Evolutionary conservation across 208 protist genomes (phyloP), one percentile per base, ranked within the genome.

Genomic region (Perkinsela sp.): DNA sequence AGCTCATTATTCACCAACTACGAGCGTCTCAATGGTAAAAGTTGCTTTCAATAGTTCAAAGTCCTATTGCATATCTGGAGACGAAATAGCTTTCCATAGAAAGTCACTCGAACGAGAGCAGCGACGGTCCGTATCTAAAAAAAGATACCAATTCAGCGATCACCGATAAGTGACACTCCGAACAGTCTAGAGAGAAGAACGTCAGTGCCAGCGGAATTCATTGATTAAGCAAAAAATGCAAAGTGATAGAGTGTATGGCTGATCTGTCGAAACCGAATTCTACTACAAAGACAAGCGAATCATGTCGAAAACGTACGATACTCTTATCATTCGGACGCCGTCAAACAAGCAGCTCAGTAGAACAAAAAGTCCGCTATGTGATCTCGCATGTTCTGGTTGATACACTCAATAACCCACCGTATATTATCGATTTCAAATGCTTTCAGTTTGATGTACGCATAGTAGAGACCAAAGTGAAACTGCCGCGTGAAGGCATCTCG

Each of bases 381-480:
- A 68, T 86, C 76, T 48, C 83, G 79, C 77, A 89, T 89, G 32
- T 89, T 80, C 77, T 94, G 89, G 69, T 83, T 77, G 22, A 94
- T 86, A 75, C 89, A 94, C 68, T 94, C 87, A 0, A 86, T 70
- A 67, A 94, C 92, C 86, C 86, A 93, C 70, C 88, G 78, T 48
- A 94, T 73, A 71, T 94, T 94, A 66, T 80, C 83, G 72, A 91
- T 86, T 78, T 94, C 89, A 70, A 91, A 74, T 75, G 92, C 89
- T 77, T 88, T 90, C 69, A 94, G 78, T 75, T 93, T 92, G 66
- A 90, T 78, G 73, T 86, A 94, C 30, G 90, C 82, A 73, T 93
- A 94, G 70, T 90, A 93, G 28, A 86, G 74, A 69, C 86, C 87
- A 77, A 90, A 94, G 75, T 92, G 86, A 69, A 91, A 93, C 79